These are phyloP conservation scores for Yamagishiella unicocca DNA, from an alignment of 139 green algal genomes.

Conservation along the genomic window DNA sequence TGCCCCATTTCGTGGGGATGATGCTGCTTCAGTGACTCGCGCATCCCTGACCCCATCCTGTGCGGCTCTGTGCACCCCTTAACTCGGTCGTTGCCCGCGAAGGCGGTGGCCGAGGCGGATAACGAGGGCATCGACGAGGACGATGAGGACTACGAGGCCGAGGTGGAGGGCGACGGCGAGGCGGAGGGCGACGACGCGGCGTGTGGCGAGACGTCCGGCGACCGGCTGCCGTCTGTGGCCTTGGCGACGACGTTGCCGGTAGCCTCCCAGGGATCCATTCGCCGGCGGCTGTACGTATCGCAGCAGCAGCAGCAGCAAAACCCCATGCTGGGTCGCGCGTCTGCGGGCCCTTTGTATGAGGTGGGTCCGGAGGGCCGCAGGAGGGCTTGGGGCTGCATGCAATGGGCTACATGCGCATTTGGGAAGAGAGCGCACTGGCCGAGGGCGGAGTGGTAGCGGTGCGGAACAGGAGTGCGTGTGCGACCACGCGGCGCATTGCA, in stretches of 20 bases:
- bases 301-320: neutral
- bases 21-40: too few relatives aligned
- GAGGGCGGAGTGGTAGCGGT: too few relatives aligned
- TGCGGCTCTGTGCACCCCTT: too few relatives aligned
- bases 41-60: too few relatives aligned
- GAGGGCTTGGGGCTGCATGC: too few relatives aligned
- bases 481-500: too few relatives aligned
- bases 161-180: neutral
- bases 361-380: too few relatives aligned
- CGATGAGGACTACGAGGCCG: neutral
- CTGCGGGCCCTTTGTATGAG: neutral
- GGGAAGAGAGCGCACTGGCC: too few relatives aligned
- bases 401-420: too few relatives aligned
- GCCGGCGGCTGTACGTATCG: neutral
- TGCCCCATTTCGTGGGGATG: too few relatives aligned
- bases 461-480: too few relatives aligned
- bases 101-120: constrained; percentile 21
- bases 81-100: too few relatives aligned
- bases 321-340: neutral
- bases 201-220: neutral
- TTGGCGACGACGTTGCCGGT: neutral
- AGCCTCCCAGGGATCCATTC: neutral
- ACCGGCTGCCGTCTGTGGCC: neutral
- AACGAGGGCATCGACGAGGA: neutral
- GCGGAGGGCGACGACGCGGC: neutral